These are phyloP conservation scores for Aspergillus sclerotialis DNA, from an alignment of 2,329 filamentous ascomycete species.

Conservation along the genomic window DNA sequence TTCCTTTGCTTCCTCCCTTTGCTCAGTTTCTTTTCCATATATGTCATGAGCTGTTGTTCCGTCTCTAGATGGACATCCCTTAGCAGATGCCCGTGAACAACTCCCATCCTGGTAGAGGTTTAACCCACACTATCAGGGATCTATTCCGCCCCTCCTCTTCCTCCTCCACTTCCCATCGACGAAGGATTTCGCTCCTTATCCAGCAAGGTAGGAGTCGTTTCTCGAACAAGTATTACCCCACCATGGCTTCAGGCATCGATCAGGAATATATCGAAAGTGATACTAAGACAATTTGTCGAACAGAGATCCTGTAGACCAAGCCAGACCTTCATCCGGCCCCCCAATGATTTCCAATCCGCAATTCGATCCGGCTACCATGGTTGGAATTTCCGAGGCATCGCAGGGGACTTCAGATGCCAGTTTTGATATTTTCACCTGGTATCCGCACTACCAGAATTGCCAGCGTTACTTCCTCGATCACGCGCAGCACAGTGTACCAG, in stretches of 20 bases:
- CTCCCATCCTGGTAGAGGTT: conserved; percentile 22
- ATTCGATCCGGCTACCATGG: conserved; percentile 32
- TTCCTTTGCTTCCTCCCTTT: conserved; percentile 2
- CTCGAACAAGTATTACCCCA: conserved; percentile 24
- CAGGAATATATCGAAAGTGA: no score
- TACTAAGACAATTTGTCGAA: conserved; percentile 5
- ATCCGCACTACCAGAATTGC: conserved; percentile 83
- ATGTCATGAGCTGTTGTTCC: conserved; percentile 15
- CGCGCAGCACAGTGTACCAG: conserved; percentile 72
- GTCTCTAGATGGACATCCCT: conserved; percentile 21
- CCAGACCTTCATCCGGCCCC: conserved; percentile 10
- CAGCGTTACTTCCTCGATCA: conserved; percentile 86
- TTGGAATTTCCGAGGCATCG: conserved; percentile 29
- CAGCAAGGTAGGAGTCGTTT: conserved; percentile 30
- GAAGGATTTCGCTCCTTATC: conserved; percentile 24
- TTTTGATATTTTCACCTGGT: conserved; percentile 77
- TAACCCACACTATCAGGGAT: conserved; percentile 23
- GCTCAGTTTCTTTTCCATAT: conserved; percentile 5
- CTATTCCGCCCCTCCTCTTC: conserved; percentile 25
- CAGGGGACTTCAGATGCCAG: conserved; percentile 36
- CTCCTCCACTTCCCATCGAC: conserved; percentile 20
- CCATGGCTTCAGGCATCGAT: not conserved
- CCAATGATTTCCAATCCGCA: conserved; percentile 25
- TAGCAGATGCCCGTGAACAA: conserved; percentile 31
- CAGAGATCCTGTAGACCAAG: conserved; percentile 13